Conservation (phyloP, 176 grass and related monocot genomes). For the Aegilops speltoides region DNA sequence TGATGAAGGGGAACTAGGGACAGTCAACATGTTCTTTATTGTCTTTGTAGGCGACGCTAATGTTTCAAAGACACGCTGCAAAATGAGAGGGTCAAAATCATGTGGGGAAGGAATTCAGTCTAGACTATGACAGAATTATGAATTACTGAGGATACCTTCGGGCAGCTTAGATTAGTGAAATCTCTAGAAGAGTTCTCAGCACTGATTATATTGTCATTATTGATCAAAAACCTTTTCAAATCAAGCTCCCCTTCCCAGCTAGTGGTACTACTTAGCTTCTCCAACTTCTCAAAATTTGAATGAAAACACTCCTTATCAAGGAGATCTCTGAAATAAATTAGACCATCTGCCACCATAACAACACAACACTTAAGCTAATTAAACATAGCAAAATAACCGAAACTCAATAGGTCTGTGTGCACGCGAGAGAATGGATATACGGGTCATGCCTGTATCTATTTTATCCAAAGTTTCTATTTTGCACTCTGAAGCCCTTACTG, state of each 20-base stretch:
- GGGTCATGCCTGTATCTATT: conserved; percentile 69
- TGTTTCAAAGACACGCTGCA: conserved; percentile 77
- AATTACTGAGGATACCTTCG: conserved; percentile 47
- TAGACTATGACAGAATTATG: conserved; percentile 26
- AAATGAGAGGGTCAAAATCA: conserved; percentile 24
- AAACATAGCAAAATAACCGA: not conserved
- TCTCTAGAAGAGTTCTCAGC: conserved; percentile 23
- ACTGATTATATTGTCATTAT: conserved; percentile 47
- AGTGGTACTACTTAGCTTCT: conserved; percentile 48
- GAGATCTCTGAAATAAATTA: conserved; percentile 74
- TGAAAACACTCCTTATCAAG: conserved; percentile 58
- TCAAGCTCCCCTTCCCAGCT: conserved; percentile 60
- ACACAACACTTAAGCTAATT: conserved; percentile 21
- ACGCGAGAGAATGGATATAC: not conserved
- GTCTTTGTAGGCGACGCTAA: conserved; percentile 73
- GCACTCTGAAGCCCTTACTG: conserved; percentile 59
- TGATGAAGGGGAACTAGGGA: conserved; percentile 73
- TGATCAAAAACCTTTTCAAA: conserved; percentile 63
- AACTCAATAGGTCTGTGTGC: not conserved
- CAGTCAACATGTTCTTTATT: conserved; percentile 66
- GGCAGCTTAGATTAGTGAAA: conserved; percentile 39
- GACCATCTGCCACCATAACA: conserved; percentile 59
- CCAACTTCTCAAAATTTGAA: conserved; percentile 65
- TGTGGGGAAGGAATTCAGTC: conserved; percentile 10
- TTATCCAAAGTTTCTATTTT: conserved; percentile 60